phyloP scores from a whole-genome alignment of 2,329 filamentous ascomycete genomes.

The Trichophyton simii region DNA sequence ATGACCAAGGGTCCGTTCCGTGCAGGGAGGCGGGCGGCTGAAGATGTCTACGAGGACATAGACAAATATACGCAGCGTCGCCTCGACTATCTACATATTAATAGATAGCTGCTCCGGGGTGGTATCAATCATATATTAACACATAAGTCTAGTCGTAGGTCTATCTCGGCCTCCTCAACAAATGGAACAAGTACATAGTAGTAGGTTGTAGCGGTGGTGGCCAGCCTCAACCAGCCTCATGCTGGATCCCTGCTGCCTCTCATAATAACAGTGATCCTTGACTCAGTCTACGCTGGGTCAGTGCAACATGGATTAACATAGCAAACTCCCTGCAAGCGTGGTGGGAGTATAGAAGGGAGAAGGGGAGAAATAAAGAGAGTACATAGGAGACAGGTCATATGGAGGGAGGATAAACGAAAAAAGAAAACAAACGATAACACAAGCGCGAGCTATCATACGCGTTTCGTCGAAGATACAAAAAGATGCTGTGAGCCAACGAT shows the following conservation, averaged over 20 bases:
- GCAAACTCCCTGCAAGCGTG: background rate
- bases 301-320: background rate
- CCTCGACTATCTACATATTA: too few species aligned
- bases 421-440: background rate
- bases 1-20: too few species aligned
- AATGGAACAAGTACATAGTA: too few species aligned
- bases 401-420: background rate
- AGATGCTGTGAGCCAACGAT: background rate
- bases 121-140: conserved; percentile 1
- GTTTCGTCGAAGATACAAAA: background rate
- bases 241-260: background rate
- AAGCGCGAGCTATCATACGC: background rate
- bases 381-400: background rate
- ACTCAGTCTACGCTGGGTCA: background rate
- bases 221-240: background rate
- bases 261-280: background rate
- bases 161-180: background rate
- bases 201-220: too few species aligned
- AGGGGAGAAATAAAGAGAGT: background rate
- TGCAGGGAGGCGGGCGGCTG: too few species aligned
- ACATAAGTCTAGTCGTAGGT: conserved; percentile 1
- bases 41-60: too few species aligned
- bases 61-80: too few species aligned
- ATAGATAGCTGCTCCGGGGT: background rate
- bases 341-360: background rate